phyloP scores from a whole-genome alignment of 768 basidiomycete species.

The Leccinellum luteum region DNA sequence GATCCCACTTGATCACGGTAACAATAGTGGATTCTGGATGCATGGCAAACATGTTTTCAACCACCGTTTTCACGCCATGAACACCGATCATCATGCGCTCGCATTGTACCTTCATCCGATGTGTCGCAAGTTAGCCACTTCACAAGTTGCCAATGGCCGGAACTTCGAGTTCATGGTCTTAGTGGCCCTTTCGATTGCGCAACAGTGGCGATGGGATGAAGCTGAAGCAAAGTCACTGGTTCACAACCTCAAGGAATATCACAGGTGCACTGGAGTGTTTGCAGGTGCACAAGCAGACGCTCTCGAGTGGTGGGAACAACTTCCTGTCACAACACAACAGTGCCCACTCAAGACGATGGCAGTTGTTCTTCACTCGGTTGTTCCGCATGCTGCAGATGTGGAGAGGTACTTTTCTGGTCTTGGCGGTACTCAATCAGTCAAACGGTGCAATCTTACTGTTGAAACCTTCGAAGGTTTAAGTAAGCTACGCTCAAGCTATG shows the following conservation, averaged over 20 bases:
- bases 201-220: conserved; percentile 15
- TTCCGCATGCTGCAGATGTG: background rate
- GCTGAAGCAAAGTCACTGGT: conserved; percentile 8
- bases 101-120: conserved; percentile 36
- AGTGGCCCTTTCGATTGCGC: background rate
- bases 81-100: conserved; percentile 33
- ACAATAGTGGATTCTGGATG: conserved; percentile 18
- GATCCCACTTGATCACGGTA: conserved; percentile 4
- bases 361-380: background rate
- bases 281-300: conserved; percentile 10
- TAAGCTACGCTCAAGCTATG: background rate
- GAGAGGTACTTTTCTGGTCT: background rate
- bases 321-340: conserved; percentile 8
- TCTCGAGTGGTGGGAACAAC: conserved; percentile 26
- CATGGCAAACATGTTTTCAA: conserved; percentile 31
- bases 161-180: conserved; percentile 17
- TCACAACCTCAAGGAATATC: conserved; percentile 13
- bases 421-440: background rate
- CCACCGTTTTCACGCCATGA: conserved; percentile 31
- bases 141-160: conserved; percentile 14
- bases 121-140: conserved; percentile 35
- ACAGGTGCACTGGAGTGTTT: background rate
- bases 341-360: conserved; percentile 7
- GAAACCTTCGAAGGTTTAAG: background rate
- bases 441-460: background rate